phyloP scores from a whole-genome alignment of 768 basidiomycete species.

The Amanita jacksonii region DNA sequence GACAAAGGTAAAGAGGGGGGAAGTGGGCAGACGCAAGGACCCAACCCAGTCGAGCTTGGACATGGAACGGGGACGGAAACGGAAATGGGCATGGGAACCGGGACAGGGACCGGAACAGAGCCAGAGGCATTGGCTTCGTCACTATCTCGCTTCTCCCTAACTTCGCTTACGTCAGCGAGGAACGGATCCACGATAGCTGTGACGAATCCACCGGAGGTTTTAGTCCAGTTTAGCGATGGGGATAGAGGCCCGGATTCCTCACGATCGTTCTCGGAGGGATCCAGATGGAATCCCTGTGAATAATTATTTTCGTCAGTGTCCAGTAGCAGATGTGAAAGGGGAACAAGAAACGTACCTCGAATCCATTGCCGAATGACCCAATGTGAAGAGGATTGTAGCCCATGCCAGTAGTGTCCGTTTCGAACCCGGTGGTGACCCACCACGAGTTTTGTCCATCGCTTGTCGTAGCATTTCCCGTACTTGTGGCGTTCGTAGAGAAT shows the following conservation, averaged over 20 bases:
- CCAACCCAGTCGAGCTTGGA: too few species aligned
- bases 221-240: conserved; percentile 5
- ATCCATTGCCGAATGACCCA: background rate
- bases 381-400: background rate
- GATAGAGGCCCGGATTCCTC: too few species aligned
- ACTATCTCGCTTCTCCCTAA: too few species aligned
- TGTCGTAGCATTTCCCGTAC: conserved; percentile 5
- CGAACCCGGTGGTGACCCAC: background rate
- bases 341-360: background rate
- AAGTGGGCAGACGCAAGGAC: too few species aligned
- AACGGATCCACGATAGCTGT: background rate
- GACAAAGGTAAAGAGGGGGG: too few species aligned
- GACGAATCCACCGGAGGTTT: conserved; percentile 1
- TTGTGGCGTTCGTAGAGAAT: conserved; percentile 1
- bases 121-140: too few species aligned
- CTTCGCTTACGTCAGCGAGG: too few species aligned
- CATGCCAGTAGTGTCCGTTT: conserved; percentile 1
- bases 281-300: conserved; percentile 1
- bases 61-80: too few species aligned
- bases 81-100: too few species aligned
- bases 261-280: too few species aligned
- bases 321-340: background rate
- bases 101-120: too few species aligned
- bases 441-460: conserved; percentile 4
- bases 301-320: background rate